Evolutionary conservation across 345 rosid genomes (phyloP), one percentile per base, ranked within the genome.

Genomic region (Citrus unshiu): DNA sequence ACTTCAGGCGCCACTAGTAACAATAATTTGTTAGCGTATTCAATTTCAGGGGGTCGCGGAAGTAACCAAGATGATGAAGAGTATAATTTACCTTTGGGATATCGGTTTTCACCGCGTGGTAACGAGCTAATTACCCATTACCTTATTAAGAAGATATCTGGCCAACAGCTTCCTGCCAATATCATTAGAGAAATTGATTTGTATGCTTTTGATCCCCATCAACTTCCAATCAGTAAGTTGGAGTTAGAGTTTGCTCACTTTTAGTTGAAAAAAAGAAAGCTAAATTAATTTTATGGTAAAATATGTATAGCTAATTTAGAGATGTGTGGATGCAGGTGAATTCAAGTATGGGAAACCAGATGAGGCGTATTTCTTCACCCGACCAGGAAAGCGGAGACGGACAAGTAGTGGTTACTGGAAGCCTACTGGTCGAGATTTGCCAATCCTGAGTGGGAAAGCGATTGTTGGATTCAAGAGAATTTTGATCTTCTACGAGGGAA

Each of bases 321-420:
- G 18, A 21, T 16, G 51, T 13, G 51, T 13, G 51, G 4, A 1
- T 73, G 67, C 21, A 68, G 79, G 46, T 69, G 70, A 75, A 10
- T 70, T 80, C 75, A 69, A 46, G 57, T 25, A 46, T 61, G 54
- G 75, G 5, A 71, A 16, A 69, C 67, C 32, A 1, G 63, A 60
- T 4, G 77, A 79, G 25, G 82, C 78, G n/a, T 74, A 76, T 76
- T 76, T 76, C 49, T 76, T 76, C 70, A 51, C 63, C 9, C 1
- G 16, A 22, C 30, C 24, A 62, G 56, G 27, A 24, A 46, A 51
- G 49, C 0, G 12, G 54, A 49, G 22, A n/a, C 8, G 72, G 34
- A 64, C 43, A 0, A 65, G 24, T 16, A 54, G 6, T 34, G 72
- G 78, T 34, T 49, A 76, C 37, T 76, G 78, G 72, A 76, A 76